Conservation (phyloP, 192 early-diverging fungal species). For the Cladochytrium replicatum region DNA sequence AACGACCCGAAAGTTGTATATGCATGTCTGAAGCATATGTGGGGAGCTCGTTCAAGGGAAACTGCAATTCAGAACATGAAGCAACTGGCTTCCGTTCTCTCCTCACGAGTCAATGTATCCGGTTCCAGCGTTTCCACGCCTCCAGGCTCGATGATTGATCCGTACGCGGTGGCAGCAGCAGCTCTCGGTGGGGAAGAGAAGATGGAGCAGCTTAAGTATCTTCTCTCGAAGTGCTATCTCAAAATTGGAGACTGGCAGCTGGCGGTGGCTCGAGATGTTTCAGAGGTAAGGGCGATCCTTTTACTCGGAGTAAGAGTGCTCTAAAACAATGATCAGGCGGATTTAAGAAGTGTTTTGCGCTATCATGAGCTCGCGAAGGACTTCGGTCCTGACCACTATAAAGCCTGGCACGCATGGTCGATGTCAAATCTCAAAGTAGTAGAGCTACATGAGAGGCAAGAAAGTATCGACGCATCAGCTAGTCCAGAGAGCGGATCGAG, state of each 20-base stretch:
- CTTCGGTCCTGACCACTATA: constrained; percentile 74
- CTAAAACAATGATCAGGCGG: neutral
- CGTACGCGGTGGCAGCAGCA: constrained; percentile 10
- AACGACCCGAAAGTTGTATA: constrained; percentile 57
- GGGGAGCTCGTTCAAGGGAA: constrained; percentile 43
- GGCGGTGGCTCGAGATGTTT: constrained; percentile 25
- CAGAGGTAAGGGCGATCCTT: constrained; percentile 10
- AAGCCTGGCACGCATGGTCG: constrained; percentile 86
- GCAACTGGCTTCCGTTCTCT: constrained; percentile 52
- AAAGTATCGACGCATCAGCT: constrained; percentile 39
- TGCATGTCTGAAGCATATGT: constrained; percentile 72
- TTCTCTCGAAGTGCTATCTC: constrained; percentile 52
- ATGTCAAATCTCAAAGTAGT: constrained; percentile 67
- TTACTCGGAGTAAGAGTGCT: neutral
- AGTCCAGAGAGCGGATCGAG: constrained; percentile 60
- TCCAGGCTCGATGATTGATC: no score
- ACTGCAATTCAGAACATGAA: constrained; percentile 55
- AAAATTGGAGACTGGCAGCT: constrained; percentile 80
- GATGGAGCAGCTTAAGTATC: constrained; percentile 1
- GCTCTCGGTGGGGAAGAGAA: no score
- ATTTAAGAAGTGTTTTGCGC: constrained; percentile 43
- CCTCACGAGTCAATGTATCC: constrained; percentile 19
- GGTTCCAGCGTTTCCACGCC: no score
- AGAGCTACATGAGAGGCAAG: constrained; percentile 52
- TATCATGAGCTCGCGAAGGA: constrained; percentile 61